Evolutionary conservation across 2,329 filamentous ascomycete species (phyloP).

Genomic region (Neurospora crassa): DNA sequence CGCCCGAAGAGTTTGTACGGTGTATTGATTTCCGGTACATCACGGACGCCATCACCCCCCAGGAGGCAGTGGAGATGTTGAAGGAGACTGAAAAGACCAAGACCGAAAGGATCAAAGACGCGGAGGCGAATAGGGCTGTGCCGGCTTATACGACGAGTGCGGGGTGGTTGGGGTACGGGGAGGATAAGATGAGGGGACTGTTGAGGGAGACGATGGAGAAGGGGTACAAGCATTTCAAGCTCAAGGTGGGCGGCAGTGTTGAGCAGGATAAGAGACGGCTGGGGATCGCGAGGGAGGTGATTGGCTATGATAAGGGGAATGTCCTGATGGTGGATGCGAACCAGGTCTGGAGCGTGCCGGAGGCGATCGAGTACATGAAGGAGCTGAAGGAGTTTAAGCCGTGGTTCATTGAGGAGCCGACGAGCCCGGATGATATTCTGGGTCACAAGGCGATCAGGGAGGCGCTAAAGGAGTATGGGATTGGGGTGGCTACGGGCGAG

Average conservation of each 20-base stretch:
- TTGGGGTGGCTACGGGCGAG: constrained; percentile 84
- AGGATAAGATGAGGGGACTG: constrained; percentile 74
- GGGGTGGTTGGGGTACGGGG: constrained; percentile 83
- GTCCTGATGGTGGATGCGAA: constrained; percentile 91
- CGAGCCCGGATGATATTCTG: constrained; percentile 79
- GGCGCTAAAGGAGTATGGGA: constrained; percentile 62
- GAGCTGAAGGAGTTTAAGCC: constrained; percentile 73
- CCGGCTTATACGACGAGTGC: constrained; percentile 87
- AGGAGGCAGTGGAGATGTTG: constrained; percentile 68
- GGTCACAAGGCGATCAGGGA: constrained; percentile 80
- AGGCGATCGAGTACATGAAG: constrained; percentile 81
- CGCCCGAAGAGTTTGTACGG: constrained; percentile 71
- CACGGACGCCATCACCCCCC: constrained; percentile 81
- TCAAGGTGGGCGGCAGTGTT: constrained; percentile 73
- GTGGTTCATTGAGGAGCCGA: constrained; percentile 94
- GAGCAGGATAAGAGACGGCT: constrained; percentile 64
- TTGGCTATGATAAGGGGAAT: constrained; percentile 75
- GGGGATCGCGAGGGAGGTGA: constrained; percentile 64
- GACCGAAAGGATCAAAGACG: constrained; percentile 61
- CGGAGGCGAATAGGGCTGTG: constrained; percentile 63
- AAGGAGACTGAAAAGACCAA: constrained; percentile 58
- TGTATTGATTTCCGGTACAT: constrained; percentile 96
- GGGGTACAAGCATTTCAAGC: constrained; percentile 81
- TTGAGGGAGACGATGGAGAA: constrained; percentile 64
- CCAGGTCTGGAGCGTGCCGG: constrained; percentile 84